phyloP scores from a whole-genome alignment of 306 rosid genomes.

The Pterocarpus macrocarpus region DNA sequence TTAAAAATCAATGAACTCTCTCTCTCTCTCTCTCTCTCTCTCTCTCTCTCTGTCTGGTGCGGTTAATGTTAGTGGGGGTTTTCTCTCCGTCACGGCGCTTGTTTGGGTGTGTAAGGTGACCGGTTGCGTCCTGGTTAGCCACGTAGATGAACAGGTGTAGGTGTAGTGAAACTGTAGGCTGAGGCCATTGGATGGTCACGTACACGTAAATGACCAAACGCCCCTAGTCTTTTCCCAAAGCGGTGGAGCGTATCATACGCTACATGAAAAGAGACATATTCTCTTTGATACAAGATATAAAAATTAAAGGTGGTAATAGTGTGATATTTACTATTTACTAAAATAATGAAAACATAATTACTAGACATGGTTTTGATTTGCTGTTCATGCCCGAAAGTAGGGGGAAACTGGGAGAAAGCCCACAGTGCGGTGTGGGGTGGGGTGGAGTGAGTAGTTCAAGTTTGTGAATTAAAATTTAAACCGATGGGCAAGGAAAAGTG shows the following conservation, averaged over 20 bases:
- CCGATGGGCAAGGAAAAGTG: slow-evolving; percentile 36
- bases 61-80: slow-evolving; percentile 47
- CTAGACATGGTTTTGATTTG: slow-evolving; percentile 28
- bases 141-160: slow-evolving; percentile 45
- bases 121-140: slow-evolving; percentile 32
- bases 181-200: slow-evolving; percentile 10
- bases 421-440: background rate
- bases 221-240: slow-evolving; percentile 42
- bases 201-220: slow-evolving; percentile 6
- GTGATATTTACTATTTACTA: background rate
- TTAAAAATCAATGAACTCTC: slow-evolving; percentile 28
- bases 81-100: slow-evolving; percentile 34
- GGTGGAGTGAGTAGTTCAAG: slow-evolving; percentile 12
- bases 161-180: background rate
- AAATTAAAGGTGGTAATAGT: background rate
- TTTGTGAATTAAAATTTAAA: background rate
- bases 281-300: background rate
- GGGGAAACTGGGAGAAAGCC: background rate
- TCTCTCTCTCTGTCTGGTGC: background rate
- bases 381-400: background rate
- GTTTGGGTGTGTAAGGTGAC: background rate
- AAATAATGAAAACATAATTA: background rate
- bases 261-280: background rate
- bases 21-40: background rate
- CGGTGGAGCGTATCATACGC: slow-evolving; percentile 54